These are phyloP conservation scores for Ganoderma lingzhi DNA, from an alignment of 1,284 basidiomycete species.

Conservation along the genomic window DNA sequence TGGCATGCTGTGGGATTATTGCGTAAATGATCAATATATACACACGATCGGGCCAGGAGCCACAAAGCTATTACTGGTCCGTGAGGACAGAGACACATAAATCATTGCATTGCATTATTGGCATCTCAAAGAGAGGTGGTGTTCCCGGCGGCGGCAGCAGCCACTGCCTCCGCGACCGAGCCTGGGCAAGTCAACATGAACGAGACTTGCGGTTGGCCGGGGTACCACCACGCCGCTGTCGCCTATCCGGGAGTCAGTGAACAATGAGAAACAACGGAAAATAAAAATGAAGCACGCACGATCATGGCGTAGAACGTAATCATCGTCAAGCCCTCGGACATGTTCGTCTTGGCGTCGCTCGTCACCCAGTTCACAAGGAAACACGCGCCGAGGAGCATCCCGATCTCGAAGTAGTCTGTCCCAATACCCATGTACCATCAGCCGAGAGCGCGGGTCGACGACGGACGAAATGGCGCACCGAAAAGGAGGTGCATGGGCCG, in stretches of 20 bases:
- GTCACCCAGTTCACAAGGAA: conserved; percentile 80
- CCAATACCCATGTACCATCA: background rate
- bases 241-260: conserved; percentile 42
- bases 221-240: conserved; percentile 63
- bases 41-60: background rate
- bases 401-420: conserved; percentile 65
- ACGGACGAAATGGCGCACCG: conserved; percentile 42
- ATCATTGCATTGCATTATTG: background rate
- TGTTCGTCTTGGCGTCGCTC: conserved; percentile 74
- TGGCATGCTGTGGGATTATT: too few species aligned
- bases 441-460: too few species aligned
- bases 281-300: conserved; percentile 40
- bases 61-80: too few species aligned
- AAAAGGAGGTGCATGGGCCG: conserved; percentile 48
- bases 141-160: background rate
- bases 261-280: background rate
- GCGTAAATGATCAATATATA: too few species aligned
- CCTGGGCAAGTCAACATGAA: conserved; percentile 40
- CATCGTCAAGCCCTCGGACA: conserved; percentile 67
- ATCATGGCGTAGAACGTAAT: conserved; percentile 67
- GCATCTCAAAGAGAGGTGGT: background rate
- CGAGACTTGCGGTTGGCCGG: conserved; percentile 53
- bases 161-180: conserved; percentile 28
- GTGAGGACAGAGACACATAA: background rate
- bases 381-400: conserved; percentile 63